Percentiles rank a stretch among this genome's conserved stretches.
These are phyloP conservation scores for Chionographis japonica DNA, from an alignment of 106 monocot genomes.

Conservation along the genomic window DNA sequence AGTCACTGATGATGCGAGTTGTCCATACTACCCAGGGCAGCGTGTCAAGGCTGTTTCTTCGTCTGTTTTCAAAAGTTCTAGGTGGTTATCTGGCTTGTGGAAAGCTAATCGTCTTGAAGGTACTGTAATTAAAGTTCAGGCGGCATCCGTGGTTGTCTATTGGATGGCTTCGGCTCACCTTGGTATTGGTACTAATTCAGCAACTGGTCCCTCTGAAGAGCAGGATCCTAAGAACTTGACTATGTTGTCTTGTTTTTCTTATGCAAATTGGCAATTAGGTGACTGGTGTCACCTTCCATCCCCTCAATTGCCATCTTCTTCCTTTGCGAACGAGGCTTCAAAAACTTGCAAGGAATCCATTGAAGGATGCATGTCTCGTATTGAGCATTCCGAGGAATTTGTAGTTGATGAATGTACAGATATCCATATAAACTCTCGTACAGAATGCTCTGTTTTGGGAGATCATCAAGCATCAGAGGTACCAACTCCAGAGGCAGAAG, in stretches of 20 bases:
- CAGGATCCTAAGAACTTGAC: conserved; percentile 85
- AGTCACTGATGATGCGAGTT: conserved; percentile 48
- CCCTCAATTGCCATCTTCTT: conserved; percentile 10
- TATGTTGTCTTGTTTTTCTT: conserved; percentile 76
- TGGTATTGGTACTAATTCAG: conserved; percentile 41
- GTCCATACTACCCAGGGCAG: conserved; percentile 95
- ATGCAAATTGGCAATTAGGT: conserved; percentile 92
- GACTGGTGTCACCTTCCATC: conserved; percentile 73
- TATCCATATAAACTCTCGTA: background rate
- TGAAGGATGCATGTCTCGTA: conserved; percentile 10
- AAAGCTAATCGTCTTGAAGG: conserved; percentile 87
- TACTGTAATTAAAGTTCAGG: conserved; percentile 80
- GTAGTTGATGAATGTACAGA: conserved; percentile 8
- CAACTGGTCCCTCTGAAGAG: conserved; percentile 58
- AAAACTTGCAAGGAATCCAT: conserved; percentile 13
- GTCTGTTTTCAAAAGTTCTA: conserved; percentile 76
- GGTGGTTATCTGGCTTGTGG: conserved; percentile 84
- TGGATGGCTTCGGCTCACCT: conserved; percentile 83
- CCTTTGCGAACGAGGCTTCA: conserved; percentile 12
- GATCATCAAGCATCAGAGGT: conserved; percentile 3
- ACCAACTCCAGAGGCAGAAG: background rate
- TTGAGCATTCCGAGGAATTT: background rate
- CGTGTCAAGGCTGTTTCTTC: conserved; percentile 76
- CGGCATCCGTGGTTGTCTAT: conserved; percentile 70
- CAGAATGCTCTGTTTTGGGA: conserved; percentile 11